A percentile compares a stretch with the other conserved stretches of the same genome.
Evolutionary conservation across 139 green algal genomes (phyloP).

Genomic region (Tetraselmis chui): DNA sequence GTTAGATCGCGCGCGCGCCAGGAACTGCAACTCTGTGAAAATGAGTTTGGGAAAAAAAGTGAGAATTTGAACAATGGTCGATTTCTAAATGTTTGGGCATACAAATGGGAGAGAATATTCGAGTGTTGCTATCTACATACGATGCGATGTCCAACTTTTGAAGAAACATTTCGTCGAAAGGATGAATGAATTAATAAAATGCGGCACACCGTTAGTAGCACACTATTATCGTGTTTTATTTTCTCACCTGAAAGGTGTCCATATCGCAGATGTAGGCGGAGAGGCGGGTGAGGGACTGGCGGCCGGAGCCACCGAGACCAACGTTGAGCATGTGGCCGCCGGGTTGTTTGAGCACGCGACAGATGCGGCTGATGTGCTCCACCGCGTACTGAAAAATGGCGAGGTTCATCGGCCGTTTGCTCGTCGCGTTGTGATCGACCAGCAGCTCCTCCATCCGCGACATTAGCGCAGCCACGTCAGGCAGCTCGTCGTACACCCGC

Average conservation of each 20-base stretch:
- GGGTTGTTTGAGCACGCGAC: constrained; percentile 35
- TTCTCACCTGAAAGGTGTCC: constrained; percentile 56
- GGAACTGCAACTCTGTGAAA: too few relatives aligned
- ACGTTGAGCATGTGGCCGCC: constrained; percentile 51
- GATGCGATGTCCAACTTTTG: too few relatives aligned
- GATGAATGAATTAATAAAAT: too few relatives aligned
- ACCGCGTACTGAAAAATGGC: constrained; percentile 51
- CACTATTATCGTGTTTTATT: too few relatives aligned
- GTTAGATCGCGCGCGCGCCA: too few relatives aligned
- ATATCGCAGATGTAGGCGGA: constrained; percentile 52
- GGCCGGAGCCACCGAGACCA: constrained; percentile 54
- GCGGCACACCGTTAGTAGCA: too few relatives aligned
- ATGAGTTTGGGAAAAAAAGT: too few relatives aligned
- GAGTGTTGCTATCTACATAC: too few relatives aligned
- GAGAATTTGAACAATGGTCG: too few relatives aligned
- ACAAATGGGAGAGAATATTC: too few relatives aligned
- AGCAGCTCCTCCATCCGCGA: constrained; percentile 30
- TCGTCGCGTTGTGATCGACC: constrained; percentile 31
- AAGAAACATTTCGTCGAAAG: too few relatives aligned
- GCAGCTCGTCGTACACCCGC: constrained; percentile 4
- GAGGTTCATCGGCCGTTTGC: constrained; percentile 37
- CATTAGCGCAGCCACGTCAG: constrained; percentile 15
- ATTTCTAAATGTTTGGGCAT: too few relatives aligned
- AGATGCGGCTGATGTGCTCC: constrained; percentile 53
- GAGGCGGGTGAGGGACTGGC: constrained; percentile 42